Conservation (phyloP, 345 rosid species). For the Bruguiera gymnorhiza region DNA sequence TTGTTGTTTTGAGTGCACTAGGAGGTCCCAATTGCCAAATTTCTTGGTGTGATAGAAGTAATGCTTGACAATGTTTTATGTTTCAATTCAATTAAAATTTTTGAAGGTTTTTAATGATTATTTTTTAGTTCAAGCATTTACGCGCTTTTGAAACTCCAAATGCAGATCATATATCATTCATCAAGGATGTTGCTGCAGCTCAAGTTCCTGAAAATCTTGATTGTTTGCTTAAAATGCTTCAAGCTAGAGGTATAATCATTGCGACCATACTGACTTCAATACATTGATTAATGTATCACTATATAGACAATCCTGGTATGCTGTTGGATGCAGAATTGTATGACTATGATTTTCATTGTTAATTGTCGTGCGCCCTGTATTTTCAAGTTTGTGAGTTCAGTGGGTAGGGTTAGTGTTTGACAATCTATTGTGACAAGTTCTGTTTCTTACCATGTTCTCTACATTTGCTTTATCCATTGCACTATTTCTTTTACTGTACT, state of each 20-base stretch:
- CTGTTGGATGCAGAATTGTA: not conserved
- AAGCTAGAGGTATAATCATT: constrained; percentile 49
- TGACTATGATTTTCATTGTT: not conserved
- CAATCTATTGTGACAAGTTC: not conserved
- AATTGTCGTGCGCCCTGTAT: too few species aligned
- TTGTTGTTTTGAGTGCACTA: not conserved
- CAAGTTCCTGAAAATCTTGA: constrained; percentile 68
- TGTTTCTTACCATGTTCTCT: not conserved
- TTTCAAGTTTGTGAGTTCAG: not conserved
- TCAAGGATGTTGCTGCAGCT: constrained; percentile 66
- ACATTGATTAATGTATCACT: not conserved
- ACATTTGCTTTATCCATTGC: not conserved
- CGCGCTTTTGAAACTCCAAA: constrained; percentile 9
- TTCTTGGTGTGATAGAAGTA: not conserved
- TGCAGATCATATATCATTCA: constrained; percentile 67
- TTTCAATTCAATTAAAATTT: not conserved
- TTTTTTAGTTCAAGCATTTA: constrained; percentile 4
- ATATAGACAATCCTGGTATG: not conserved
- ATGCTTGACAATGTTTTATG: too few species aligned
- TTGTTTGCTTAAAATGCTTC: constrained; percentile 68
- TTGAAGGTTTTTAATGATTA: not conserved
- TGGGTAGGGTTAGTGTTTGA: not conserved
- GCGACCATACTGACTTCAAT: not conserved
- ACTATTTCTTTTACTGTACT: not conserved
- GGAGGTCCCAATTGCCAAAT: not conserved